phyloP scores from a whole-genome alignment of 257 asterid genomes.

The Avicennia marina region DNA sequence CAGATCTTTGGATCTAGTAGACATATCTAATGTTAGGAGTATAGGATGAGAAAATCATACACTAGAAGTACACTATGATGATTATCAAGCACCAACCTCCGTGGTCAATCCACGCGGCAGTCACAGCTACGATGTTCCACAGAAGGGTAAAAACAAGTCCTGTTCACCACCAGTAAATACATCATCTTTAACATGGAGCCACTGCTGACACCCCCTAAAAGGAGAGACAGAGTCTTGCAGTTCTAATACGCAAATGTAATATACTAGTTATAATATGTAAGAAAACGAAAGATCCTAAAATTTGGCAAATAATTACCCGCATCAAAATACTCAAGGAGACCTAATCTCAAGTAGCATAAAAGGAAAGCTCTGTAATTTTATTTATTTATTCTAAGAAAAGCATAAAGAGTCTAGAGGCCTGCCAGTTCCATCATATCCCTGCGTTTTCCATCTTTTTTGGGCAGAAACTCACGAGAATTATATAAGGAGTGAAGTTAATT shows the following conservation, averaged over 20 bases:
- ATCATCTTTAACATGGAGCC: constrained; percentile 14
- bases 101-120: constrained; percentile 76
- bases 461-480: too few species aligned
- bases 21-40: not conserved
- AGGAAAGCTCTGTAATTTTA: too few species aligned
- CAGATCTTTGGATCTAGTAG: constrained; percentile 64
- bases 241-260: too few species aligned
- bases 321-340: not conserved
- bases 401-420: too few species aligned
- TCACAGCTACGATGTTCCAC: constrained; percentile 71
- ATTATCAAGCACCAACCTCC: constrained; percentile 50
- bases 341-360: not conserved
- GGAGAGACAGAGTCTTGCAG: too few species aligned
- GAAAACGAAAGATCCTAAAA: constrained; percentile 1
- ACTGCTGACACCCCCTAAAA: too few species aligned
- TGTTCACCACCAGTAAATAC: constrained; percentile 30
- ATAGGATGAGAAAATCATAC: constrained; percentile 8
- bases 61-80: not conserved
- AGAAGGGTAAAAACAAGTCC: constrained; percentile 61
- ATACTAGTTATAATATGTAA: too few species aligned
- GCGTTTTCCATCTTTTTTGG: not conserved
- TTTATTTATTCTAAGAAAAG: too few species aligned
- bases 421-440: not conserved
- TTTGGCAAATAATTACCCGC: not conserved
- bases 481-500: not conserved